phyloP scores from a whole-genome alignment of 306 rosid genomes.

The Cajanus cajan region DNA sequence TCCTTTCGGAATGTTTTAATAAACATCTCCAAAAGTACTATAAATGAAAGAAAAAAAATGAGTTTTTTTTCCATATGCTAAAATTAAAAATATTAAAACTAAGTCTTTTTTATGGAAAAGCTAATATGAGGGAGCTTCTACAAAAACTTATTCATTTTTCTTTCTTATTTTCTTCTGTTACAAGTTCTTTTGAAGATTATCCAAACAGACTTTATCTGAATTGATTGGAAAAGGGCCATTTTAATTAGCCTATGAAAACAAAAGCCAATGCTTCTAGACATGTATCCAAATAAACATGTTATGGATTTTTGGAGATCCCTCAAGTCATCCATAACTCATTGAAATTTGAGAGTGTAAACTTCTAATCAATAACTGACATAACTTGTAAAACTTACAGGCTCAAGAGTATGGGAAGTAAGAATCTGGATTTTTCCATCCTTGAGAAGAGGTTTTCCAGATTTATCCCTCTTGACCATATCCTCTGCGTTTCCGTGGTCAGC shows the following conservation, averaged over 20 bases:
- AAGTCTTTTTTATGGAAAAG: too few species aligned
- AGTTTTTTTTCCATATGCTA: too few species aligned
- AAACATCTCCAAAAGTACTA: too few species aligned
- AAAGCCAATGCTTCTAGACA: neutral
- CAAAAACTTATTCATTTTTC: too few species aligned
- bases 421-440: slow-evolving; percentile 86
- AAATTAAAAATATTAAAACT: too few species aligned
- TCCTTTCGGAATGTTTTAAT: too few species aligned
- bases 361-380: neutral
- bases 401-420: slow-evolving; percentile 94
- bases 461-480: slow-evolving; percentile 96
- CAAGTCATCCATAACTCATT: neutral
- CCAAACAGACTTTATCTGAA: neutral
- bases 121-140: too few species aligned
- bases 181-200: too few species aligned
- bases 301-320: neutral
- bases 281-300: neutral
- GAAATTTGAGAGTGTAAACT: neutral
- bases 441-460: slow-evolving; percentile 77
- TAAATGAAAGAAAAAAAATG: too few species aligned
- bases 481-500: slow-evolving; percentile 99
- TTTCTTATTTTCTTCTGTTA: too few species aligned
- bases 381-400: slow-evolving; percentile 68
- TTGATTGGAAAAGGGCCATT: neutral
- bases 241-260: neutral